These are phyloP conservation scores for Mycena albidolilacea DNA, from an alignment of 768 basidiomycete genomes.

Conservation along the genomic window DNA sequence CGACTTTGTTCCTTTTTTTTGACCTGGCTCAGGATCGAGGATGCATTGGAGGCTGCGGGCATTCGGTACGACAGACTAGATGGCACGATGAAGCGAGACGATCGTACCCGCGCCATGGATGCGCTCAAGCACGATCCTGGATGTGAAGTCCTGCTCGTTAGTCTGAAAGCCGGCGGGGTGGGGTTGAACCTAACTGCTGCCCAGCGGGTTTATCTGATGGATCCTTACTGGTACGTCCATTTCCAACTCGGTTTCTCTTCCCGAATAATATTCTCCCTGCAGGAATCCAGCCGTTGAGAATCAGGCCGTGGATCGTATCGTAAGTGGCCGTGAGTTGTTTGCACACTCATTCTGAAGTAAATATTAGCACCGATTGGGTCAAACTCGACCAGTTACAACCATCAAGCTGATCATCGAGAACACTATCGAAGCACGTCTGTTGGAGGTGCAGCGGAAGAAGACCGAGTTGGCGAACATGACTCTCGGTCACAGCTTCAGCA, in stretches of 20 bases:
- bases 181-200: conserved; percentile 97
- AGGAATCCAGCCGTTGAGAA: conserved; percentile 99
- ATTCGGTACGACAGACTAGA: conserved; percentile 95
- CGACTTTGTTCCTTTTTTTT: conserved; percentile 19
- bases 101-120: conserved; percentile 93
- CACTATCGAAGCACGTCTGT: conserved; percentile 92
- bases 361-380: conserved; percentile 92
- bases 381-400: conserved; percentile 91
- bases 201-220: conserved; percentile 94
- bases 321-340: conserved; percentile 57
- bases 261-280: conserved; percentile 17
- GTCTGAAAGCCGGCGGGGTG: conserved; percentile 96
- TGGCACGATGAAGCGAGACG: conserved; percentile 98
- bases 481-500: conserved; percentile 87
- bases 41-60: conserved; percentile 84
- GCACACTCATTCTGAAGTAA: conserved; percentile 2
- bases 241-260: conserved; percentile 24
- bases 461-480: conserved; percentile 96
- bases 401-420: conserved; percentile 95
- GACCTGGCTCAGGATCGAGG: conserved; percentile 76
- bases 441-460: conserved; percentile 96
- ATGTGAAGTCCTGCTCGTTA: conserved; percentile 96
- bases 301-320: conserved; percentile 97
- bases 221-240: conserved; percentile 88
- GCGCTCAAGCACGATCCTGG: conserved; percentile 90